These are phyloP conservation scores for Zygosaccharomyces siamensis DNA, from an alignment of 805 yeast species.

Conservation along the genomic window DNA sequence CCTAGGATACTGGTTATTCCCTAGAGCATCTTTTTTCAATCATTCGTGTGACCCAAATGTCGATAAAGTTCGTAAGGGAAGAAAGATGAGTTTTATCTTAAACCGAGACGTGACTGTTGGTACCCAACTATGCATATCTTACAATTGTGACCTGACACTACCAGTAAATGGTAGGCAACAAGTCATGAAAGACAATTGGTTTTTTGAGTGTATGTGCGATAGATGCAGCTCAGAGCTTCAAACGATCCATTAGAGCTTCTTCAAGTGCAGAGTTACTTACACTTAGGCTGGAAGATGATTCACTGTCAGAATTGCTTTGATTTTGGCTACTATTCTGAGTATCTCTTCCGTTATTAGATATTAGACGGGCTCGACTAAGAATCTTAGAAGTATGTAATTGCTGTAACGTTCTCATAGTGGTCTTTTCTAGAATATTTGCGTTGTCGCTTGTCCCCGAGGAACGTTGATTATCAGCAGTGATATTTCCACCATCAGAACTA, in stretches of 20 bases:
- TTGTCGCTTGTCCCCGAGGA: background rate
- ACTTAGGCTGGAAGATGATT: constrained; percentile 37
- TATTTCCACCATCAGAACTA: background rate
- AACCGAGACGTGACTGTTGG: constrained; percentile 37
- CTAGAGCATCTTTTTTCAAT: constrained; percentile 62
- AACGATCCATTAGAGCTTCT: constrained; percentile 38
- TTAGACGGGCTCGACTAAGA: constrained; percentile 14
- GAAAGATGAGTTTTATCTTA: constrained; percentile 41
- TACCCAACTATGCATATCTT: constrained; percentile 55
- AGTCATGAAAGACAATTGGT: constrained; percentile 50
- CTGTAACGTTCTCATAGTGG: constrained; percentile 16
- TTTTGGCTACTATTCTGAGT: background rate
- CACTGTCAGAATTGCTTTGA: constrained; percentile 23
- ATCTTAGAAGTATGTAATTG: constrained; percentile 29
- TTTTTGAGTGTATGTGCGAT: constrained; percentile 51
- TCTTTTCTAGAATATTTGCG: constrained; percentile 6
- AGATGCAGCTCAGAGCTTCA: constrained; percentile 39
- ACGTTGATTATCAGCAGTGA: background rate
- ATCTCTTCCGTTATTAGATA: constrained; percentile 6
- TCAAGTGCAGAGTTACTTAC: constrained; percentile 40
- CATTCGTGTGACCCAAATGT: constrained; percentile 62
- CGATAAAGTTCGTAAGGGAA: constrained; percentile 38
- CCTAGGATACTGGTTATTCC: constrained; percentile 56
- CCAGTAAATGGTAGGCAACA: constrained; percentile 42
- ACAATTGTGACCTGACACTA: constrained; percentile 45